A percentile compares a stretch with the other conserved stretches of the same genome.
These are phyloP conservation scores for Rhizophora mangle DNA, from an alignment of 345 rosid species.

Conservation along the genomic window DNA sequence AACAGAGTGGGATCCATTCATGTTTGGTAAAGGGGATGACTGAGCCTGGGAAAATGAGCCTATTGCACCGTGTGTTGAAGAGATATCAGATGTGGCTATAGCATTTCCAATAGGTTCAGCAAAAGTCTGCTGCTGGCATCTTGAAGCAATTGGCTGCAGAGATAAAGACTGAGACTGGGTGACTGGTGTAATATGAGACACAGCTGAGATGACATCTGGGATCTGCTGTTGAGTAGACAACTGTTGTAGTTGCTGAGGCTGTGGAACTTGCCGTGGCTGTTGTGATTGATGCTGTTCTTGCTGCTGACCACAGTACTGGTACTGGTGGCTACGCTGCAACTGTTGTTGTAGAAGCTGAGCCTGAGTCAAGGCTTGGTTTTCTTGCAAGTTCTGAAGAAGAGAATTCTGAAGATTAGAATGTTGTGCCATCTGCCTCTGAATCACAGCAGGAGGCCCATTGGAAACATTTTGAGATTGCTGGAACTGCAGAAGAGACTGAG, in stretches of 20 bases:
- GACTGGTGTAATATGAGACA: slow-evolving; percentile 29
- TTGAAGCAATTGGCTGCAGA: slow-evolving; percentile 27
- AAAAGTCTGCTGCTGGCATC: slow-evolving; percentile 33
- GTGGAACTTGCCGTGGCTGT: slow-evolving; percentile 21
- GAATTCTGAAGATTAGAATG: slow-evolving; percentile 31
- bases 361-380: slow-evolving; percentile 34
- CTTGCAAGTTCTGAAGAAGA: slow-evolving; percentile 28
- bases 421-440: slow-evolving; percentile 37
- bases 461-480: slow-evolving; percentile 30
- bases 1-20: slow-evolving; percentile 24
- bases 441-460: slow-evolving; percentile 27
- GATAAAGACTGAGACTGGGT: slow-evolving; percentile 33
- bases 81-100: slow-evolving; percentile 25
- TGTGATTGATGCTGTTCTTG: slow-evolving; percentile 36
- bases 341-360: slow-evolving; percentile 39
- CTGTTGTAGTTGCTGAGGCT: slow-evolving; percentile 32
- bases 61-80: slow-evolving; percentile 29
- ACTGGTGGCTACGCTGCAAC: slow-evolving; percentile 28
- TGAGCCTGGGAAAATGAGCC: slow-evolving; percentile 37
- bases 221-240: slow-evolving; percentile 29
- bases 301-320: slow-evolving; percentile 28
- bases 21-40: slow-evolving; percentile 31
- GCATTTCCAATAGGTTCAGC: slow-evolving; percentile 30
- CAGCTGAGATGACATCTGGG: slow-evolving; percentile 25
- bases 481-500: slow-evolving; percentile 39